Evolutionary conservation across 208 protist genomes (phyloP).

Genomic region (Acanthamoeba castellanii): DNA sequence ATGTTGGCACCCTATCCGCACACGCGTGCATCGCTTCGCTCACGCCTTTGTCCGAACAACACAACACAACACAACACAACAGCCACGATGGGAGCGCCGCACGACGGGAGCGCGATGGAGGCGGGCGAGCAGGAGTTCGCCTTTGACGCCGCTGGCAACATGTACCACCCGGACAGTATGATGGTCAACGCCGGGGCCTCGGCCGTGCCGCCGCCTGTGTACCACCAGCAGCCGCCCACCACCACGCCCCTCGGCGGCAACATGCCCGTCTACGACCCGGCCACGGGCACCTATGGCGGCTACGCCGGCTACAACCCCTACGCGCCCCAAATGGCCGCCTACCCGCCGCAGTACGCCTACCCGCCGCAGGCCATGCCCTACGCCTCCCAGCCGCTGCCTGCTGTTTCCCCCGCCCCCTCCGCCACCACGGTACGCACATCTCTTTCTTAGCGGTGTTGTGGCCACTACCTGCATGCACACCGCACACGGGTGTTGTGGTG

Average conservation of each 20-base stretch:
- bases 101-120: neutral
- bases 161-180: neutral
- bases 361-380: no score
- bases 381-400: neutral
- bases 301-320: neutral
- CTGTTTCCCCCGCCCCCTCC: no score
- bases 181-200: no score
- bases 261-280: neutral
- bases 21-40: no score
- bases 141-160: neutral
- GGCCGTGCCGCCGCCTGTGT: neutral
- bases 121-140: neutral
- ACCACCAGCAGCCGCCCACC: neutral
- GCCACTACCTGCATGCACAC: no score
- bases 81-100: neutral
- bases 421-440: no score
- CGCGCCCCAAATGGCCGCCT: no score
- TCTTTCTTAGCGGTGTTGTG: neutral
- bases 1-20: no score
- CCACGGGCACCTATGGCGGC: neutral
- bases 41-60: no score
- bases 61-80: no score
- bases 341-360: no score
- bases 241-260: neutral
- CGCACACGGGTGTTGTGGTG: no score